phyloP scores from a whole-genome alignment of 495 filamentous ascomycete species.

The Talaromyces trachyspermus region DNA sequence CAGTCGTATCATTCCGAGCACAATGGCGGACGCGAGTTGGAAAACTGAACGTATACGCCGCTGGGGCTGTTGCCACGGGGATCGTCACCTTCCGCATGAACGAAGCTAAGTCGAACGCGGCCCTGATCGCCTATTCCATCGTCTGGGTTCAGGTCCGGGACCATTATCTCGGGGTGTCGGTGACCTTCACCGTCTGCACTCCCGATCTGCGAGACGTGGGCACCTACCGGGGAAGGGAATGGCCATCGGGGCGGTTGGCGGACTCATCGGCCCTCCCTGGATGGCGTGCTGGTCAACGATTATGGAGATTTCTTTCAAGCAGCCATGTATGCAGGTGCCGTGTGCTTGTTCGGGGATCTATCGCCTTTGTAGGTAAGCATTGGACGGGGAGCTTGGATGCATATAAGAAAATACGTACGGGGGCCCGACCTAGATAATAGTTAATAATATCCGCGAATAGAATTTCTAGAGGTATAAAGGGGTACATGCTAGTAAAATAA shows the following conservation, averaged over 20 bases:
- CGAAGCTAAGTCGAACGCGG: constrained; percentile 8
- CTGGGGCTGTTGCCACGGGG: constrained; percentile 9
- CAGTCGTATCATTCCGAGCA: no score
- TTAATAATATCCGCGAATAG: neutral
- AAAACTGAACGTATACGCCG: no score
- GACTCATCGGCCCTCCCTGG: constrained; percentile 38
- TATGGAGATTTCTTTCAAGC: neutral
- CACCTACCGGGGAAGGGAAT: constrained; percentile 46
- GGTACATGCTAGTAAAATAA: neutral
- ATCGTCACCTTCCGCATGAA: constrained; percentile 13
- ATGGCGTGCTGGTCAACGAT: neutral
- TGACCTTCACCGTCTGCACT: constrained; percentile 27
- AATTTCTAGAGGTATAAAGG: neutral
- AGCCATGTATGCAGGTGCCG: neutral
- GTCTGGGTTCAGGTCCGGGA: constrained; percentile 10
- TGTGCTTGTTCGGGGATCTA: neutral
- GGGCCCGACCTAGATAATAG: neutral
- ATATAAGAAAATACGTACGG: neutral
- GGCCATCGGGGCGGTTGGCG: constrained; percentile 26
- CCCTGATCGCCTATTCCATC: constrained; percentile 21
- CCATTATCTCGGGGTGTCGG: constrained; percentile 22
- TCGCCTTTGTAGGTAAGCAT: neutral
- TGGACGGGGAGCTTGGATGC: neutral
- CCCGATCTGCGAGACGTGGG: constrained; percentile 35
- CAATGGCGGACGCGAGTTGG: no score